Evolutionary conservation across 192 early-diverging fungal species (phyloP).

Genomic region (Umbelopsis sp.): DNA sequence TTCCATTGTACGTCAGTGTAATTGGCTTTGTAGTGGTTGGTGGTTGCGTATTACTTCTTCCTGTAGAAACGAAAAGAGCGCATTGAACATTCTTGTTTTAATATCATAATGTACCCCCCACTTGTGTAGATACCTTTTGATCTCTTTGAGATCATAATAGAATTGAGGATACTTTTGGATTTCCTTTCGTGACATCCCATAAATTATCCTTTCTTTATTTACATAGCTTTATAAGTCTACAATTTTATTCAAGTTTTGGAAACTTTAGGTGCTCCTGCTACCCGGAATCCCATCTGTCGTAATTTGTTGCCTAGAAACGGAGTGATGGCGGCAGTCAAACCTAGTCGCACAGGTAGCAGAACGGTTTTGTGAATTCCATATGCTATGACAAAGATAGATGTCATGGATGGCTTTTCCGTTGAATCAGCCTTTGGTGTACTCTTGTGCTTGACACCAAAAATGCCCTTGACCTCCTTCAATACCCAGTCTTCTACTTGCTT

Average conservation of each 20-base stretch:
- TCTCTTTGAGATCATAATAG: constrained; percentile 1
- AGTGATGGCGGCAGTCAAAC: constrained; percentile 54
- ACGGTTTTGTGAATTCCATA: constrained; percentile 66
- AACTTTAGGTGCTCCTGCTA: constrained; percentile 23
- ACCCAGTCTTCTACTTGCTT: constrained; percentile 50
- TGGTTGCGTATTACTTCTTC: constrained; percentile 67
- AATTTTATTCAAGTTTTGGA: neutral
- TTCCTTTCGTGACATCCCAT: neutral
- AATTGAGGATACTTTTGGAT: neutral
- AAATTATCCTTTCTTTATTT: neutral
- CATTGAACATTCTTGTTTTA: neutral
- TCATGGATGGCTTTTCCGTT: constrained; percentile 40
- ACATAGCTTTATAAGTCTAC: neutral
- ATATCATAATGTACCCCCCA: neutral
- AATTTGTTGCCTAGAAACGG: constrained; percentile 51
- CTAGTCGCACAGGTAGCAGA: constrained; percentile 54
- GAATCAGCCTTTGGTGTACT: constrained; percentile 13
- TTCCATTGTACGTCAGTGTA: constrained; percentile 71
- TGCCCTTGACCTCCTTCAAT: constrained; percentile 28
- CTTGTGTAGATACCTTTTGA: neutral
- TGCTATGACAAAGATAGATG: constrained; percentile 55
- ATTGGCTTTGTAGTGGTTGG: constrained; percentile 56
- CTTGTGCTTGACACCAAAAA: constrained; percentile 31
- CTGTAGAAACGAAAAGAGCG: constrained; percentile 61
- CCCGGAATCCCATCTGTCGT: constrained; percentile 41